A percentile compares a stretch with the other conserved stretches of the same genome.
These are phyloP conservation scores for Hamamelis virginiana DNA, from an alignment of 164 flowering plant genomes.

Conservation along the genomic window DNA sequence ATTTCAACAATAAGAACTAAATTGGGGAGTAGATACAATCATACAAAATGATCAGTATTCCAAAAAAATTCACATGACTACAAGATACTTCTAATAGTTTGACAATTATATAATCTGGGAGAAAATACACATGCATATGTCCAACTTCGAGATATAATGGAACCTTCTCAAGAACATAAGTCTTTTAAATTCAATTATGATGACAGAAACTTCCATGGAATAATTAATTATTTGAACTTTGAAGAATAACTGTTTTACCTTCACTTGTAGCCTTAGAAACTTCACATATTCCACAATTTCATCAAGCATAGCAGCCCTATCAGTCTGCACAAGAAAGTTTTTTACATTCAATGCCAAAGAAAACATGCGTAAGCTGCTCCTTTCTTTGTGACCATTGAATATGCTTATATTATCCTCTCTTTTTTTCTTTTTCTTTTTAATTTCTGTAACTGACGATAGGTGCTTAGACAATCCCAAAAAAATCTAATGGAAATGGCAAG, in stretches of 20 bases:
- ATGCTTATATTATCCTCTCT: neutral
- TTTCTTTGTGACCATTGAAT: neutral
- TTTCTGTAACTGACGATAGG: neutral
- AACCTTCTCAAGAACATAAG: neutral
- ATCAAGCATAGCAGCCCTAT: conserved; percentile 49
- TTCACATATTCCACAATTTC: conserved; percentile 47
- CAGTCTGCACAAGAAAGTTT: conserved; percentile 26
- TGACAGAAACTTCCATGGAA: too few species aligned
- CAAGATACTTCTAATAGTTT: neutral
- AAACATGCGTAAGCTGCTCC: neutral
- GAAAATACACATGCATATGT: neutral
- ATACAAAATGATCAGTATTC: neutral
- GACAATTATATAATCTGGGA: neutral
- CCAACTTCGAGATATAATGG: neutral
- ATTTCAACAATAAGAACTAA: neutral
- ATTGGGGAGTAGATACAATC: neutral
- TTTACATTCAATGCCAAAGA: neutral
- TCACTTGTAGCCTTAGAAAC: conserved; percentile 46
- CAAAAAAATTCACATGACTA: neutral
- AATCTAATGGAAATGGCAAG: neutral
- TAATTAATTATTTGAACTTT: too few species aligned
- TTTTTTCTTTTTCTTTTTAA: neutral
- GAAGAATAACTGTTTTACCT: conserved; percentile 23
- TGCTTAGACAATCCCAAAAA: neutral
- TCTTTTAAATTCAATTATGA: too few species aligned